phyloP scores from a whole-genome alignment of 208 protist species.

The Acanthamoeba polyphaga region DNA sequence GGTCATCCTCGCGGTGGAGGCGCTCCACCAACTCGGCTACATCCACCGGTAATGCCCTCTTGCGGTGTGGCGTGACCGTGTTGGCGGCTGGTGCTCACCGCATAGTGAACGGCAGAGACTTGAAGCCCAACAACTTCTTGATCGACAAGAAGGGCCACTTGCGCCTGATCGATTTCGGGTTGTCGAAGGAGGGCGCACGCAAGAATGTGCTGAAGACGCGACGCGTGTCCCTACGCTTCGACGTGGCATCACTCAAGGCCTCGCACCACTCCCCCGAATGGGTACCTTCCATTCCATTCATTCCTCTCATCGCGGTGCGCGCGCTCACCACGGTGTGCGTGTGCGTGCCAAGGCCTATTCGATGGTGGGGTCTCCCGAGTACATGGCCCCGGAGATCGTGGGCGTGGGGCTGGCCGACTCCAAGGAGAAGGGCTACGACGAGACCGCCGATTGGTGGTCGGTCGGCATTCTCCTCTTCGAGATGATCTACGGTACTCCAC shows the following conservation, averaged over 20 bases:
- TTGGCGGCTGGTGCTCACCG: not conserved
- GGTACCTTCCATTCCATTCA: not conserved
- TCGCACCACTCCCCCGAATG: slow-evolving; percentile 6
- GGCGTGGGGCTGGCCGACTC: slow-evolving; percentile 19
- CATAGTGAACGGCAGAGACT: slow-evolving; percentile 41
- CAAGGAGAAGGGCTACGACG: slow-evolving; percentile 80
- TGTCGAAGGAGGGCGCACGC: slow-evolving; percentile 82
- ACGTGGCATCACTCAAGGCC: not conserved
- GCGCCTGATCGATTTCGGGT: slow-evolving; percentile 86
- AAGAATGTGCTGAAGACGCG: slow-evolving; percentile 15
- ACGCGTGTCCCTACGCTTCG: slow-evolving; percentile 15
- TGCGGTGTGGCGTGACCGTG: not conserved
- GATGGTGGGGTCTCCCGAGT: slow-evolving; percentile 58
- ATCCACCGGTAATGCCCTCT: slow-evolving; percentile 75
- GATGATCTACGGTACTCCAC: slow-evolving; percentile 80
- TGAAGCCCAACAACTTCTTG: slow-evolving; percentile 88
- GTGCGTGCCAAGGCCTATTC: slow-evolving; percentile 11
- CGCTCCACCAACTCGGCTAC: slow-evolving; percentile 82
- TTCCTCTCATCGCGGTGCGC: no score
- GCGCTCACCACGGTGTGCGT: not conserved
- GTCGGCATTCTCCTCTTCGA: slow-evolving; percentile 85
- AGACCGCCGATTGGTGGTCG: slow-evolving; percentile 84
- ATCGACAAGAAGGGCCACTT: slow-evolving; percentile 84
- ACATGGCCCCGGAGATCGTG: slow-evolving; percentile 71
- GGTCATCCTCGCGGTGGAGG: slow-evolving; percentile 79